Percentiles rank a stretch among this genome's conserved stretches.
Conservation (phyloP, 2,329 filamentous ascomycete genomes). For the Venturia asperata region DNA sequence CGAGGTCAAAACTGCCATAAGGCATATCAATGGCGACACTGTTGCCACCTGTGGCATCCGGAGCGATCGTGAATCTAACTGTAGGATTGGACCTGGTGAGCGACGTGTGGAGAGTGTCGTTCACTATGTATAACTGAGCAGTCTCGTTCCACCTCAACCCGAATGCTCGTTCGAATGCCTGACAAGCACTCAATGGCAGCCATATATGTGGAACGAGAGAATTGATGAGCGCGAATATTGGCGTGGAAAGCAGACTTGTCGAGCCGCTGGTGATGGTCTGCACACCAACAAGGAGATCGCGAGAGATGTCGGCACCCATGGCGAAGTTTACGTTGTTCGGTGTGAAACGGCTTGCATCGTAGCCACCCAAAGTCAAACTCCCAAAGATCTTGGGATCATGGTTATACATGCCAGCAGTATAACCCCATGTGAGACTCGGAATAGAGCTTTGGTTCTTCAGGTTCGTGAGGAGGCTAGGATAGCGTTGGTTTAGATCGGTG, state of each 20-base stretch:
- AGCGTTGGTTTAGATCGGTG: conserved; percentile 10
- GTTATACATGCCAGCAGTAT: conserved; percentile 23
- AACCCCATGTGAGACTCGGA: conserved; percentile 24
- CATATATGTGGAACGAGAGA: conserved; percentile 32
- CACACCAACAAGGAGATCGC: conserved; percentile 23
- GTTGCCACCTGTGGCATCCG: conserved; percentile 22
- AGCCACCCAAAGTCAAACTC: conserved; percentile 25
- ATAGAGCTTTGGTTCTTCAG: conserved; percentile 23
- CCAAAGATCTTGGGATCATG: conserved; percentile 19
- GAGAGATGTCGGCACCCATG: conserved; percentile 21
- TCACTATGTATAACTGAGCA: conserved; percentile 29
- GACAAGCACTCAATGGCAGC: conserved; percentile 29
- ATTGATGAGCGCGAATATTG: conserved; percentile 49
- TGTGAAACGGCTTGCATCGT: conserved; percentile 24
- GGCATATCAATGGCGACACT: conserved; percentile 39
- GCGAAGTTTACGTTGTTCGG: conserved; percentile 23
- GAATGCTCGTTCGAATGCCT: conserved; percentile 31
- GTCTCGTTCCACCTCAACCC: conserved; percentile 27
- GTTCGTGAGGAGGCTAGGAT: conserved; percentile 20
- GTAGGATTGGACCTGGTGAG: conserved; percentile 26
- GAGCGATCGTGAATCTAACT: conserved; percentile 38
- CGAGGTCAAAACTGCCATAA: conserved; percentile 42
- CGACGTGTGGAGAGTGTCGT: conserved; percentile 24
- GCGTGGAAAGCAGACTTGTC: conserved; percentile 32
- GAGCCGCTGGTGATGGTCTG: conserved; percentile 22